phyloP scores from a whole-genome alignment of 495 filamentous ascomycete species.

The Hypoxylon cercidicola region DNA sequence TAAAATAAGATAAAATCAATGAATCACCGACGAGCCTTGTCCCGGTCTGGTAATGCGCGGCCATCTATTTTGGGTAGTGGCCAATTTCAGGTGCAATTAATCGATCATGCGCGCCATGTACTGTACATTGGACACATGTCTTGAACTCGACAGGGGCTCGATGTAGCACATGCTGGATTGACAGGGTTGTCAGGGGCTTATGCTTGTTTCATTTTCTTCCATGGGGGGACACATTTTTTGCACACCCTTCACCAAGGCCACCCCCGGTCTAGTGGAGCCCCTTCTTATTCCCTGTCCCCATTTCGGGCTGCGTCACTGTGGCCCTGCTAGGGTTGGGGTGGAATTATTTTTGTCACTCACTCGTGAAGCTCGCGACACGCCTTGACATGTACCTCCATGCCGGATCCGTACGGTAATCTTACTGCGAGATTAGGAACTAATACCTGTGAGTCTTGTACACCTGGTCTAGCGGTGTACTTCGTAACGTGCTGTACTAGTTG shows the following conservation, averaged over 20 bases:
- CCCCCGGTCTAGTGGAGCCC: conserved; percentile 21
- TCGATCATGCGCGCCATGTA: conserved; percentile 38
- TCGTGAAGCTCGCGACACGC: conserved; percentile 37
- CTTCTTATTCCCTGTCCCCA: conserved; percentile 35
- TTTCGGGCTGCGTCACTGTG: conserved; percentile 45
- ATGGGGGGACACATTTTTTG: conserved; percentile 33
- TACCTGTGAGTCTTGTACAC: conserved; percentile 30
- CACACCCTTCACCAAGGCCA: conserved; percentile 26
- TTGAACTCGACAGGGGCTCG: conserved; percentile 31
- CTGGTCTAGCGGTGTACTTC: conserved; percentile 34
- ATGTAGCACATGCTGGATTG: conserved; percentile 44
- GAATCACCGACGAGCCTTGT: conserved; percentile 29
- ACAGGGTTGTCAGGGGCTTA: conserved; percentile 42
- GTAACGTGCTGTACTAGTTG: conserved; percentile 26
- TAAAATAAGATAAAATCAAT: conserved; percentile 11
- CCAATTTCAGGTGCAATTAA: conserved; percentile 44
- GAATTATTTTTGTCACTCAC: conserved; percentile 43
- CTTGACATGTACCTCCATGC: conserved; percentile 34
- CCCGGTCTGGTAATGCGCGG: conserved; percentile 30
- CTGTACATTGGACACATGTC: conserved; percentile 36
- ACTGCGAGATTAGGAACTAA: conserved; percentile 34
- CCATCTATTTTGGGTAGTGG: conserved; percentile 40
- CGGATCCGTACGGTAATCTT: conserved; percentile 35
- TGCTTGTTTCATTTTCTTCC: conserved; percentile 46
- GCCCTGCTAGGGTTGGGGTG: conserved; percentile 28